Evolutionary conservation across 2,329 filamentous ascomycete genomes (phyloP).

Genomic region (Hymenotorrendiella dingleyae): DNA sequence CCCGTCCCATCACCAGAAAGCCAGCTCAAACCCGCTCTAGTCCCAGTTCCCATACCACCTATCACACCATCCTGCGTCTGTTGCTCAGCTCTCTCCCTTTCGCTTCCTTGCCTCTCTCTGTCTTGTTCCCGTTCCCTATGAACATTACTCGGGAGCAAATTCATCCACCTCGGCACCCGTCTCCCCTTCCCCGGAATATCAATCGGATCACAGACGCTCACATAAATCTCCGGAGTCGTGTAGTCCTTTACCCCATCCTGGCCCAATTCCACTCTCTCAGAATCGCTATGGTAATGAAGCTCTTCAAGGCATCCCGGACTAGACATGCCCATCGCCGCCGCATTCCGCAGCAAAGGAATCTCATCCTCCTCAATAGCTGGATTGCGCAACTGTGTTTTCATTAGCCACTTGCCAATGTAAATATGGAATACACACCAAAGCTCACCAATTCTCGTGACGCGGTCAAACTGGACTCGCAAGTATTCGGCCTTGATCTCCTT

Average conservation of each 20-base stretch:
- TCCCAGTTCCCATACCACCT: no score
- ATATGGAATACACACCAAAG: not conserved
- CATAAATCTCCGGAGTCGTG: slow-evolving; percentile 36
- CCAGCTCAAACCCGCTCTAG: not conserved
- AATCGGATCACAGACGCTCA: slow-evolving; percentile 45
- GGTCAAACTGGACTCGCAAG: slow-evolving; percentile 1
- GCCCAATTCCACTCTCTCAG: slow-evolving; percentile 4
- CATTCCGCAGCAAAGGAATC: slow-evolving; percentile 15
- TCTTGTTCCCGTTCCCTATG: slow-evolving; percentile 8
- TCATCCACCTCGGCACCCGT: slow-evolving; percentile 40
- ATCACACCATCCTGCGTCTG: no score
- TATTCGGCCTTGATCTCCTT: slow-evolving; percentile 7
- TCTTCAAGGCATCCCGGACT: slow-evolving; percentile 11
- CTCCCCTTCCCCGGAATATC: slow-evolving; percentile 43
- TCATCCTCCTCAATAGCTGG: slow-evolving; percentile 7
- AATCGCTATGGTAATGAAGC: slow-evolving; percentile 9
- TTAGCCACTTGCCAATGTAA: not conserved
- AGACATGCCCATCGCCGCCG: slow-evolving; percentile 14
- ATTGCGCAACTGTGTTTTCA: not conserved
- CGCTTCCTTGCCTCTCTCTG: not conserved
- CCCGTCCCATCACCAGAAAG: not conserved
- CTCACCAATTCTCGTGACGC: slow-evolving; percentile 1
- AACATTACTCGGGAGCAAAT: slow-evolving; percentile 24
- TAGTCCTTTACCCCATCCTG: slow-evolving; percentile 1
- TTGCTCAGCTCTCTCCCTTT: not conserved